A percentile compares a stretch with the other conserved stretches of the same genome.
These are phyloP conservation scores for Ceratocystis harringtonii DNA, from an alignment of 2,329 filamentous ascomycete species.

Conservation along the genomic window DNA sequence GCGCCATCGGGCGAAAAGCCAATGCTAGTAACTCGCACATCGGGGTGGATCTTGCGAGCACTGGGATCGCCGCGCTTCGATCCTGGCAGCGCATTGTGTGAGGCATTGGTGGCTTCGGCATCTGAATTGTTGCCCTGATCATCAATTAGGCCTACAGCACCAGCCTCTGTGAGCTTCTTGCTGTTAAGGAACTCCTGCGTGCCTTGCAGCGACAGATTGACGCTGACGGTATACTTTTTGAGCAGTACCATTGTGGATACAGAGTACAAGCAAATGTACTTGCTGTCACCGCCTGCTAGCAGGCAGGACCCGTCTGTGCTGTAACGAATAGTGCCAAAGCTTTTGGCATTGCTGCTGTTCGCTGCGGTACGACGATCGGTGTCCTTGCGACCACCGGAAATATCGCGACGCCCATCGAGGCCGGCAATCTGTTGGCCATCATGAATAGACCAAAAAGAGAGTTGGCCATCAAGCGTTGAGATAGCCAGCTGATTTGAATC, in stretches of 20 bases:
- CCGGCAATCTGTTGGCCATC: conserved; percentile 77
- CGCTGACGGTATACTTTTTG: conserved; percentile 89
- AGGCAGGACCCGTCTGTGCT: conserved; percentile 85
- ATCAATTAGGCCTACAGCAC: conserved; percentile 71
- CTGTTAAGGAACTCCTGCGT: conserved; percentile 97
- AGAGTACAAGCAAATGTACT: conserved; percentile 97
- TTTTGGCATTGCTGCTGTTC: conserved; percentile 79
- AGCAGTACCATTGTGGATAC: conserved; percentile 78
- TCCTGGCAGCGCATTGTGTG: conserved; percentile 72
- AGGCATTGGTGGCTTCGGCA: conserved; percentile 75
- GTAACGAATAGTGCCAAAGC: conserved; percentile 75
- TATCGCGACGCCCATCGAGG: conserved; percentile 78
- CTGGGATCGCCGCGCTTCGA: conserved; percentile 73
- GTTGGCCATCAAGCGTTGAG: conserved; percentile 80
- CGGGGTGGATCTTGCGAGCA: conserved; percentile 57
- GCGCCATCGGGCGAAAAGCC: conserved; percentile 80
- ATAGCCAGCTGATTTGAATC: conserved; percentile 85
- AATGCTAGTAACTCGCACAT: conserved; percentile 71
- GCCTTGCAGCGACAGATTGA: conserved; percentile 89
- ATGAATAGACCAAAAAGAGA: conserved; percentile 87
- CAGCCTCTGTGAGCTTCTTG: conserved; percentile 77
- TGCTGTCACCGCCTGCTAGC: conserved; percentile 86
- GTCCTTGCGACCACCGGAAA: conserved; percentile 79
- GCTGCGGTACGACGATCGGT: conserved; percentile 82
- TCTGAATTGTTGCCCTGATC: conserved; percentile 34